Evolutionary conservation across 257 asterid species (phyloP).

Genomic region (Leonotis leonurus): DNA sequence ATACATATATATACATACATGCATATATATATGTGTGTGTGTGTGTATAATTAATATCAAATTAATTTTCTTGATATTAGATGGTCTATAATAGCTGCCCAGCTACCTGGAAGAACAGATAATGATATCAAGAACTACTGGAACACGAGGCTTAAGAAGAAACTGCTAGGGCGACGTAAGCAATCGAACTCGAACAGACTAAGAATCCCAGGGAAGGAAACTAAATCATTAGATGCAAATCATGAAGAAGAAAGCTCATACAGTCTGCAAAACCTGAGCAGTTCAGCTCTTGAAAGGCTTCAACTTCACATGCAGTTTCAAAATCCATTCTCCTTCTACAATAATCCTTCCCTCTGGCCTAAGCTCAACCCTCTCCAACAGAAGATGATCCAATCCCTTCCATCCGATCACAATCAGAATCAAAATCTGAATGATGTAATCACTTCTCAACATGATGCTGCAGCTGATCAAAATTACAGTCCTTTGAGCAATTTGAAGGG

Average conservation of each 20-base stretch:
- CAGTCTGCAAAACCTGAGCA: conserved; percentile 51
- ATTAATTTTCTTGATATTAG: conserved; percentile 17
- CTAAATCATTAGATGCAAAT: conserved; percentile 17
- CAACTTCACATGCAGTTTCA: conserved; percentile 87
- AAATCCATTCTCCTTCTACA: conserved; percentile 50
- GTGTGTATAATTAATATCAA: too few species aligned
- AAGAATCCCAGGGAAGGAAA: conserved; percentile 24
- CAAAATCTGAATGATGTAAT: conserved; percentile 7
- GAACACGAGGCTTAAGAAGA: conserved; percentile 84
- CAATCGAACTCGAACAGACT: conserved; percentile 34
- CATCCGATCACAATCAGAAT: too few species aligned
- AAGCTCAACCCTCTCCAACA: conserved; percentile 42
- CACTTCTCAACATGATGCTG: background rate
- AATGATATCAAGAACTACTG: conserved; percentile 93
- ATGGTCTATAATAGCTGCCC: conserved; percentile 98
- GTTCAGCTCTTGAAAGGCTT: conserved; percentile 82
- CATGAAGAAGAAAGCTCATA: conserved; percentile 24
- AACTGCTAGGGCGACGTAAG: conserved; percentile 68
- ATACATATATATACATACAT: too few species aligned
- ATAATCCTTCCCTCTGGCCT: conserved; percentile 54
- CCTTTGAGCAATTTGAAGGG: conserved; percentile 15
- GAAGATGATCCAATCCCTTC: conserved; percentile 49
- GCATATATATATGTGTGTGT: too few species aligned
- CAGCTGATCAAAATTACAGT: conserved; percentile 22
- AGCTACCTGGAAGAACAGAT: conserved; percentile 90